Percentiles rank a stretch among this genome's conserved stretches.
Conservation (phyloP, 768 basidiomycete species). For the Tulasnella sp. region DNA sequence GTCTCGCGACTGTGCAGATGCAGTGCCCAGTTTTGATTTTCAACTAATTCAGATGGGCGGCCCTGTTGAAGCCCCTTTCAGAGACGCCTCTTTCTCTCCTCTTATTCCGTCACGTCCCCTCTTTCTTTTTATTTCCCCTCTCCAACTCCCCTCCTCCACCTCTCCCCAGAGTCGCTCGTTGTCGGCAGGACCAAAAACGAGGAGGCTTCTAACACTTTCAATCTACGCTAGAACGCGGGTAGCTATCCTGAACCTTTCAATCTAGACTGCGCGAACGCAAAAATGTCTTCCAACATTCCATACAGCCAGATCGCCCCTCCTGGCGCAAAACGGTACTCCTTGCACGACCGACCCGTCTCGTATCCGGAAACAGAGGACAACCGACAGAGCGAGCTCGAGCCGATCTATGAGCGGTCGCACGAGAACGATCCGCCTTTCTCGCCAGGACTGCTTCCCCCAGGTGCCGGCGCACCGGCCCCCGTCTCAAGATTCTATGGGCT, state of each 20-base stretch:
- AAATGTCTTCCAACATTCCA: constrained; percentile 12
- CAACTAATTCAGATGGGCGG: no score
- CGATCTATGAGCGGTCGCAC: background rate
- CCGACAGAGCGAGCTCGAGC: no score
- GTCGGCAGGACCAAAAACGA: no score
- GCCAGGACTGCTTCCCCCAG: background rate
- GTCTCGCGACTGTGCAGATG: no score
- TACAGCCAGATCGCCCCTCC: constrained; percentile 6
- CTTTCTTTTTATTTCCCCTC: background rate
- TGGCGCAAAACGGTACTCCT: background rate
- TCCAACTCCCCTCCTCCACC: background rate
- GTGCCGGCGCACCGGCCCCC: background rate
- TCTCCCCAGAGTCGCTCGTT: no score
- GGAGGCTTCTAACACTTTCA: no score
- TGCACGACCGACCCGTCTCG: no score
- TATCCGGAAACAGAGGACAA: no score
- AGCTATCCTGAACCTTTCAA: background rate
- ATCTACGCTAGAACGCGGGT: no score
- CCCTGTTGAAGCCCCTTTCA: no score
- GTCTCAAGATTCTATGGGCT: constrained; percentile 2
- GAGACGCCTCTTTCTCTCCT: background rate
- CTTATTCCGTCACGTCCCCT: background rate
- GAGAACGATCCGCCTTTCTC: constrained; percentile 3
- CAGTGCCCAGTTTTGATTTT: no score
- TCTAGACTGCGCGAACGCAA: background rate